Percentiles rank a stretch among this genome's conserved stretches.
These are phyloP conservation scores for Corchorus capsularis DNA, from an alignment of 345 rosid species.

Conservation along the genomic window DNA sequence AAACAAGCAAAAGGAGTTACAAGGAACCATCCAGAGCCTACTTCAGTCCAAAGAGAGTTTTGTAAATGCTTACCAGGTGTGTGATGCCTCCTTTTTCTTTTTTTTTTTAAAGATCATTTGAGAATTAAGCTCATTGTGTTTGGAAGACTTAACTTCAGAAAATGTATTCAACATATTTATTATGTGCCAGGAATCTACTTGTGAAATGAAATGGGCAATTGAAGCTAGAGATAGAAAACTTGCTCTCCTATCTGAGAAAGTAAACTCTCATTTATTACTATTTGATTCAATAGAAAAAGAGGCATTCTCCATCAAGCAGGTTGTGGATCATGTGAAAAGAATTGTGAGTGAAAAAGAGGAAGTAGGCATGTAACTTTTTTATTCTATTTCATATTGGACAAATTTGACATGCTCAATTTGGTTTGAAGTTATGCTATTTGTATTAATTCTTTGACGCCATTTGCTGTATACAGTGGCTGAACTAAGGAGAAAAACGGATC, in stretches of 20 bases:
- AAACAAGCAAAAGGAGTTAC: conserved; percentile 61
- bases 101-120: not conserved
- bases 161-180: not conserved
- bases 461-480: conserved; percentile 52
- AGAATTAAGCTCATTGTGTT: not conserved
- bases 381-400: conserved; percentile 13
- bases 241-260: conserved; percentile 45
- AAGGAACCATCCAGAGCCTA: conserved; percentile 53
- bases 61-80: conserved; percentile 63
- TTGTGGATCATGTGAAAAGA: conserved; percentile 54
- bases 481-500: conserved; percentile 68
- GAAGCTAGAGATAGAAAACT: conserved; percentile 61
- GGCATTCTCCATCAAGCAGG: conserved; percentile 61
- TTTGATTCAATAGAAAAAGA: conserved; percentile 82
- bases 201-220: conserved; percentile 65
- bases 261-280: conserved; percentile 63
- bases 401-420: conserved; percentile 16
- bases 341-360: conserved; percentile 70
- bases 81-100: not conserved
- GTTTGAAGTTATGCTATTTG: conserved; percentile 13
- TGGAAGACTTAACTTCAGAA: not conserved
- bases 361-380: conserved; percentile 61
- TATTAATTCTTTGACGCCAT: conserved; percentile 13
- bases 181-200: conserved; percentile 63
- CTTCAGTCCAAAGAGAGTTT: conserved; percentile 71